A percentile compares a stretch with the other conserved stretches of the same genome.
These are phyloP conservation scores for Kwoniella sp. DNA, from an alignment of 768 basidiomycete species.

Conservation along the genomic window DNA sequence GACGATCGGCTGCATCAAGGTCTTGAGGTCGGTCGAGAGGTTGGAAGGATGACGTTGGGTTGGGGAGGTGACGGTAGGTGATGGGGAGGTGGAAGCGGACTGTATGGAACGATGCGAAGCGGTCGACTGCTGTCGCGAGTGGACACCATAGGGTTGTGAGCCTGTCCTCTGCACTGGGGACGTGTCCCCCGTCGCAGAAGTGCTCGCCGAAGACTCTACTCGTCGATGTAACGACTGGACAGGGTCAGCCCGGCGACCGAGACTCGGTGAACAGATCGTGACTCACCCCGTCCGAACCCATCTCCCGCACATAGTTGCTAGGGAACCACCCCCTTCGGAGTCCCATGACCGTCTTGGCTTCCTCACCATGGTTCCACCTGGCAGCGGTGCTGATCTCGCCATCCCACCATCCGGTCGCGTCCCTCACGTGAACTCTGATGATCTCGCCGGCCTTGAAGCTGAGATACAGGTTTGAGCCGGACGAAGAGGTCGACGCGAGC, in stretches of 20 bases:
- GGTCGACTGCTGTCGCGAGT: conserved; percentile 20
- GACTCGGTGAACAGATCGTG: no score
- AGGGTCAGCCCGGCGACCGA: not conserved
- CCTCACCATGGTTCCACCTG: conserved; percentile 6
- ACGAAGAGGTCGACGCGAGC: conserved; percentile 38
- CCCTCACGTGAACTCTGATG: conserved; percentile 82
- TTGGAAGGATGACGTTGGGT: conserved; percentile 55
- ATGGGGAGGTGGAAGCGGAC: conserved; percentile 10
- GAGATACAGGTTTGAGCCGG: conserved; percentile 68
- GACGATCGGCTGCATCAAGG: conserved; percentile 74
- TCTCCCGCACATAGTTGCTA: conserved; percentile 69
- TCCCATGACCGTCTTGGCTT: conserved; percentile 19
- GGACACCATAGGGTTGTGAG: no score
- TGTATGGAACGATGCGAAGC: conserved; percentile 23
- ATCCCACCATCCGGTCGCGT: conserved; percentile 96
- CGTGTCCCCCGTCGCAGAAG: no score
- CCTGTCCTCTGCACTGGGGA: no score
- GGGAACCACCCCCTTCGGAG: conserved; percentile 89
- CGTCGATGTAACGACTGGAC: conserved; percentile 9
- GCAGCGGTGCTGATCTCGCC: conserved; percentile 72
- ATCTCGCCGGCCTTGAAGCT: conserved; percentile 85
- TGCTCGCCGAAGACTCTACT: not conserved
- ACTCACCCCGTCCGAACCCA: conserved; percentile 29
- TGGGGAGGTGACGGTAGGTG: conserved; percentile 24
- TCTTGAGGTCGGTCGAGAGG: conserved; percentile 63